phyloP scores from a whole-genome alignment of 805 yeast genomes.

The Brettanomyces anomalus region DNA sequence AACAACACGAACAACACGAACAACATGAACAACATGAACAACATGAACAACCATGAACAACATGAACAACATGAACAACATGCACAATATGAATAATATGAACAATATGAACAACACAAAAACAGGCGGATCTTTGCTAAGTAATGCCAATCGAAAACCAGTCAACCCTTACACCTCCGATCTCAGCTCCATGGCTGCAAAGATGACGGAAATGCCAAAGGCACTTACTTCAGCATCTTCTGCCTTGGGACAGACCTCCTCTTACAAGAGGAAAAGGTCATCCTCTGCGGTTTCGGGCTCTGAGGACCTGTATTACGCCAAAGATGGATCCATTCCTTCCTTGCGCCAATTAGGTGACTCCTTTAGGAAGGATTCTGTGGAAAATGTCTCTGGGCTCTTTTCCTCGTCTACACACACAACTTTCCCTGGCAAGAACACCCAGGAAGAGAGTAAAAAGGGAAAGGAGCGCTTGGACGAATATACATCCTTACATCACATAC shows the following conservation, averaged over 20 bases:
- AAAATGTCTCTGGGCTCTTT: conserved; percentile 24
- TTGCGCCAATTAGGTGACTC: conserved; percentile 11
- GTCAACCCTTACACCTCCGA: conserved; percentile 20
- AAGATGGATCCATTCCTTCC: conserved; percentile 2
- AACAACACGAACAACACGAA: conserved; percentile 1
- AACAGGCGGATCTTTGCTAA: too few species aligned
- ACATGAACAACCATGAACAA: conserved; percentile 10
- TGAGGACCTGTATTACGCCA: neutral
- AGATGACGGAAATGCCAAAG: conserved; percentile 21
- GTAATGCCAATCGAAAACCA: conserved; percentile 2
- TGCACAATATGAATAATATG: too few species aligned
- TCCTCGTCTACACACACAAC: conserved; percentile 11
- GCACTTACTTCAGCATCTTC: conserved; percentile 5
- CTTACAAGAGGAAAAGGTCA: conserved; percentile 14
- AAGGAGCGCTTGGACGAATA: neutral
- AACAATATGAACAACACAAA: too few species aligned
- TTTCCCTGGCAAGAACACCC: neutral
- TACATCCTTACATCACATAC: conserved; percentile 4
- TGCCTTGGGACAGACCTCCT: conserved; percentile 10
- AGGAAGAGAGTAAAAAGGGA: conserved; percentile 1
- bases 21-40: neutral
- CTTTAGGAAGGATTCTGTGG: conserved; percentile 15
- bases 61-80: conserved; percentile 5
- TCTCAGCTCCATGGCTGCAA: conserved; percentile 8
- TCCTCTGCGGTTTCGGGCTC: conserved; percentile 8